A percentile compares a stretch with the other conserved stretches of the same genome.
phyloP scores from a whole-genome alignment of 345 rosid species.

The Citrus mangshanensis region DNA sequence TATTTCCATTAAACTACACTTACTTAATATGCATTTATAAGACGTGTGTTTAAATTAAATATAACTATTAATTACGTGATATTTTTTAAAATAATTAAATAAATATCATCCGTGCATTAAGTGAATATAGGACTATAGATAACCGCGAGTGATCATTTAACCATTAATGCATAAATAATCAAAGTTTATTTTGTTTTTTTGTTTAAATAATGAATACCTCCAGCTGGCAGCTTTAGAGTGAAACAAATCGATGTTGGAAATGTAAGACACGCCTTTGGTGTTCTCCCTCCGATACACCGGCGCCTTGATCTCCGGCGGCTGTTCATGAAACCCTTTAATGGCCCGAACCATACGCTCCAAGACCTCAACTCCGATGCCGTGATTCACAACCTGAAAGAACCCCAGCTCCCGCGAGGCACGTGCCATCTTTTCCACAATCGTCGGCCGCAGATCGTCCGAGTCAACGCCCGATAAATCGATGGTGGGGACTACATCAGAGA shows the following conservation, averaged over 20 bases:
- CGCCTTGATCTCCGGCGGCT: conserved; percentile 40
- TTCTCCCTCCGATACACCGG: conserved; percentile 25
- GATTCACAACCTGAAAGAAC: conserved; percentile 56
- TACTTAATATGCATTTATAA: too few species aligned
- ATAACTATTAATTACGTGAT: too few species aligned
- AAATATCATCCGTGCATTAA: too few species aligned
- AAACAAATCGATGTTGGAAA: conserved; percentile 44
- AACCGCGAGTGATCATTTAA: too few species aligned
- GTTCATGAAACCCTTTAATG: conserved; percentile 41
- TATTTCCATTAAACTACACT: too few species aligned
- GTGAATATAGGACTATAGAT: too few species aligned
- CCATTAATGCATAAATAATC: too few species aligned
- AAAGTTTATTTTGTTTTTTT: neutral
- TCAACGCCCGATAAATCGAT: conserved; percentile 36
- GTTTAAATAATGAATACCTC: conserved; percentile 22
- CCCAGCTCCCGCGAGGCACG: conserved; percentile 40
- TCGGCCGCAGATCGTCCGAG: conserved; percentile 8
- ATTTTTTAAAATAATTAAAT: too few species aligned
- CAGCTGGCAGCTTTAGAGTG: conserved; percentile 53
- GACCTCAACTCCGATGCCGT: conserved; percentile 39
- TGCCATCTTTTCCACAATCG: conserved; percentile 28
- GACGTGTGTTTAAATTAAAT: too few species aligned
- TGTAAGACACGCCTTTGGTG: conserved; percentile 27
- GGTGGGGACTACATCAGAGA: conserved; percentile 29
- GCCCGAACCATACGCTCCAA: conserved; percentile 29